Evolutionary conservation across 805 yeast species (phyloP), one percentile per base, ranked within the genome.

Genomic region (Wickerhamomyces xylosicus): DNA sequence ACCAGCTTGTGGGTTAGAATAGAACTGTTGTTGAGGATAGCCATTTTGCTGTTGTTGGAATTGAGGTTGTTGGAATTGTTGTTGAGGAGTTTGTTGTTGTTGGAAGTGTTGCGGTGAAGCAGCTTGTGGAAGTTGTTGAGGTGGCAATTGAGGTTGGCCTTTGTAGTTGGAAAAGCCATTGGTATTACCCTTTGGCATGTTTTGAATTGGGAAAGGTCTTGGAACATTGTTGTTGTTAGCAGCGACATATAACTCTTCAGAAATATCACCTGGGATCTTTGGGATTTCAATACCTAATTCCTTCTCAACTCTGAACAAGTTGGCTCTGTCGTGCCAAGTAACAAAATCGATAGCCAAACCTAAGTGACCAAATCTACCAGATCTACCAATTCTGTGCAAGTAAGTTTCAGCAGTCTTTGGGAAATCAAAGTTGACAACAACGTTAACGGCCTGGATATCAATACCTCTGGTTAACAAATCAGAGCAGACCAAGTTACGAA

Each of bases 401-500:
- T 92, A 92, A 32, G 97, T 92, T 63, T 92, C 98, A 7, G 97
- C 97, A 39, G 82, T 86, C 62, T 90, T 90, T 45, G 98, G 98
- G 81, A 92, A 92, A 62, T 92, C 98, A 60, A 92, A 92, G 67
- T 92, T 92, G 54, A 92, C 85, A 37, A 92, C 98, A 35, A 92
- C 97, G 58, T 92, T 92, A 47, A 92, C 98, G 6, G 97, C 97
- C 64, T 92, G 97, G 53, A 92, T 90, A 71, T 92, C 98, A 54
- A 92, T 92, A 74, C 98, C 97, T 72, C 97, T 84, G 22, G 97
- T 90, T 47, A 92, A 74, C 46, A 92, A 71, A 66, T 92, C 98
- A 1, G 97, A 85, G 66, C 98, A 92, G 32, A 92, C 98, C 55
- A 92, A 72, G 57, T 92, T 92, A 67, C 98, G 82, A 57, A 92